phyloP scores from a whole-genome alignment of 768 basidiomycete species.

The Sporobolomyces pararoseus region DNA sequence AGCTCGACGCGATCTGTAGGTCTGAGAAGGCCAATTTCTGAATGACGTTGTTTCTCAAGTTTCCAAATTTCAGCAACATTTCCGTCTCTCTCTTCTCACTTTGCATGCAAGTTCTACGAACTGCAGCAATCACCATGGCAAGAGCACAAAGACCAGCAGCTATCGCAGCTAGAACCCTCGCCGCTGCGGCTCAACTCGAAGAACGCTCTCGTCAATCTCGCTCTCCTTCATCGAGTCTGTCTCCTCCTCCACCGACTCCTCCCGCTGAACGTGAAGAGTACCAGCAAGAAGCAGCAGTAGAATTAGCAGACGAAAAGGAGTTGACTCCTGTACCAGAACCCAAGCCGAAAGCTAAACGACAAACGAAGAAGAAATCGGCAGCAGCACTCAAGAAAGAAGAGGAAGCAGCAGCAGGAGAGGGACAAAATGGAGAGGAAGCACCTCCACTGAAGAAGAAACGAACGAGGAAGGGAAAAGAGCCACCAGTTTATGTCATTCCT shows the following conservation, averaged over 20 bases:
- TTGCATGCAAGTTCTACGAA: too few relatives aligned
- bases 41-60: not conserved
- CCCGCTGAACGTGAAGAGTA: not conserved
- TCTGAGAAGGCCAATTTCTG: not conserved
- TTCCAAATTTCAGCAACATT: not conserved
- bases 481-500: constrained; percentile 43
- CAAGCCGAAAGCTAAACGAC: not conserved
- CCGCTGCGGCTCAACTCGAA: constrained; percentile 16
- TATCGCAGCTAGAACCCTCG: constrained; percentile 23
- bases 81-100: not conserved
- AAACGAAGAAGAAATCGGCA: constrained; percentile 1
- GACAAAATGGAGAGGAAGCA: not conserved
- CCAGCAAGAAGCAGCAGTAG: not conserved
- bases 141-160: constrained; percentile 21
- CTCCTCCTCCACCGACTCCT: constrained; percentile 20
- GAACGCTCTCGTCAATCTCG: constrained; percentile 15
- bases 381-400: constrained; percentile 6
- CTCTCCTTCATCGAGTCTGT: constrained; percentile 26
- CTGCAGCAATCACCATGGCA: not conserved
- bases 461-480: constrained; percentile 38
- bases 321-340: not conserved
- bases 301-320: not conserved
- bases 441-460: constrained; percentile 28
- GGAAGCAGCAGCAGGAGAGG: too few relatives aligned
- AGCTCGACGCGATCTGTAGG: too few relatives aligned